phyloP scores from a whole-genome alignment of 176 grass and related monocot species.

The Olyra latifolia region DNA sequence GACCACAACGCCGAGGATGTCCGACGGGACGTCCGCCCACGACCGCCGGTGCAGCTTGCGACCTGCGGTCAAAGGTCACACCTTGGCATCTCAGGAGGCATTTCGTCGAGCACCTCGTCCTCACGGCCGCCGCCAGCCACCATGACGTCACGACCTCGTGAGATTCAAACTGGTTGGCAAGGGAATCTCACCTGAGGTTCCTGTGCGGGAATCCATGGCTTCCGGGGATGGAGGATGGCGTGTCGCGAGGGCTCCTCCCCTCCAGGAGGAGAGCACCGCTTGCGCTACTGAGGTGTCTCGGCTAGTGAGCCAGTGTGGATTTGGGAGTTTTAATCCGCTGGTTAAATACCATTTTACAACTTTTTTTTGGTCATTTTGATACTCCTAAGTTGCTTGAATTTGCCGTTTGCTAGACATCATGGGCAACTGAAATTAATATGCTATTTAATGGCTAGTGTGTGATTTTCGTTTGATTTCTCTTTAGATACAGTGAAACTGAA shows the following conservation, averaged over 20 bases:
- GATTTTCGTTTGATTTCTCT: no score
- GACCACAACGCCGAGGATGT: conserved; percentile 33
- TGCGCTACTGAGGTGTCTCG: neutral
- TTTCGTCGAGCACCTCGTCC: conserved; percentile 34
- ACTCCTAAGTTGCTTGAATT: no score
- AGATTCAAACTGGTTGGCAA: neutral
- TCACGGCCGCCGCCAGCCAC: neutral
- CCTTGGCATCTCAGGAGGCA: conserved; percentile 2
- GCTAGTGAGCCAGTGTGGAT: no score
- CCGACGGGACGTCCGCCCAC: conserved; percentile 36
- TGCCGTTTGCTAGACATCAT: no score
- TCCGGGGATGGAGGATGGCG: neutral
- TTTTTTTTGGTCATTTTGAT: no score
- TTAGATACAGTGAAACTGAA: no score
- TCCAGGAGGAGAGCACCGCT: neutral
- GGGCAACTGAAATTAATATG: no score
- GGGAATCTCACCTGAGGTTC: neutral
- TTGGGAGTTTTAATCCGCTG: no score
- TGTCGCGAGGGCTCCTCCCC: neutral
- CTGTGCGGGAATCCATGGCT: neutral
- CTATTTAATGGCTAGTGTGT: no score
- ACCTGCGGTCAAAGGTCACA: neutral
- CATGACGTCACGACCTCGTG: neutral
- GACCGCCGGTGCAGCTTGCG: neutral
- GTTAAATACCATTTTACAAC: no score